phyloP scores from a whole-genome alignment of 2,329 filamentous ascomycete genomes.

The Nannizziopsis arthrosporioides region DNA sequence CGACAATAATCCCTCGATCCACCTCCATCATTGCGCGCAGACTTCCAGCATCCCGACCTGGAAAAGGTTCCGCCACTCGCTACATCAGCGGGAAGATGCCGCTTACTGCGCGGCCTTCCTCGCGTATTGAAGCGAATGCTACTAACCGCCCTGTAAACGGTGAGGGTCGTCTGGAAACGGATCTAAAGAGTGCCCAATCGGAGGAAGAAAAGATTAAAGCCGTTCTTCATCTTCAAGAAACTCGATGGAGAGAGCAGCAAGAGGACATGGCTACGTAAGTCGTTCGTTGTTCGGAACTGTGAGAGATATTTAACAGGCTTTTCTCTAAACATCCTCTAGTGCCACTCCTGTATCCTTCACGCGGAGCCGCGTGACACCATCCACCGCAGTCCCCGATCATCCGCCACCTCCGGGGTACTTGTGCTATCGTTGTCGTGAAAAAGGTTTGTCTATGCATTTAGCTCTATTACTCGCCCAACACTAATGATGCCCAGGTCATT shows the following conservation, averaged over 20 bases:
- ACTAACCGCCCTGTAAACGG: conserved; percentile 25
- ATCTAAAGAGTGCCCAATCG: conserved; percentile 68
- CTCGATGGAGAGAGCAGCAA: conserved; percentile 87
- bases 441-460: conserved; percentile 42
- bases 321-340: conserved; percentile 23
- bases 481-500: conserved; percentile 53
- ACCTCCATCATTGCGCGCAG: conserved; percentile 85
- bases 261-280: conserved; percentile 76
- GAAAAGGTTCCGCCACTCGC: conserved; percentile 78
- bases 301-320: neutral
- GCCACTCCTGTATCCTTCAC: conserved; percentile 35
- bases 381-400: conserved; percentile 71
- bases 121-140: conserved; percentile 50
- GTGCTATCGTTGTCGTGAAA: conserved; percentile 91
- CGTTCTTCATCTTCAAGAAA: conserved; percentile 79
- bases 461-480: neutral
- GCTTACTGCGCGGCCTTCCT: conserved; percentile 68
- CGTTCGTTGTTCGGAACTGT: neutral
- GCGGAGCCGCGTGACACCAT: conserved; percentile 28
- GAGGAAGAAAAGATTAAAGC: conserved; percentile 91
- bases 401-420: conserved; percentile 89
- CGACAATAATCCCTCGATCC: conserved; percentile 88
- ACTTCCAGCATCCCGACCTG: conserved; percentile 69
- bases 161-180: conserved; percentile 38
- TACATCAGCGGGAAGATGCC: conserved; percentile 97